Percentiles rank a stretch among this genome's conserved stretches.
Conservation (phyloP, 306 rosid species). For the Trifolium pratense region DNA sequence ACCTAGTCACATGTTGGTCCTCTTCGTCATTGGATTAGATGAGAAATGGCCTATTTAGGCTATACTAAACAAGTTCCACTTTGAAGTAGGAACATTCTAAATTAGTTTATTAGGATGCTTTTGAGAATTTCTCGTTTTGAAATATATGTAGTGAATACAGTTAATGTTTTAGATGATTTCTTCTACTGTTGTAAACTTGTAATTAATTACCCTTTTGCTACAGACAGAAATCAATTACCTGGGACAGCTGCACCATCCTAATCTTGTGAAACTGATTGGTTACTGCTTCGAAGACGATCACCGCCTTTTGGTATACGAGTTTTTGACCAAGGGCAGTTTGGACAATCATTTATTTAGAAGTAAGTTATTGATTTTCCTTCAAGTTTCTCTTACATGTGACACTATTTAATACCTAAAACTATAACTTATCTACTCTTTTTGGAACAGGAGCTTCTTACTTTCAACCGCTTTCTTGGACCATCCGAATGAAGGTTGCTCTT, state of each 20-base stretch:
- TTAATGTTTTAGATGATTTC: slow-evolving; percentile 20
- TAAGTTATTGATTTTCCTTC: slow-evolving; percentile 55
- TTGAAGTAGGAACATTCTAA: slow-evolving; percentile 9
- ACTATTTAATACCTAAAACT: slow-evolving; percentile 13
- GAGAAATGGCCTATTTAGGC: too few species aligned
- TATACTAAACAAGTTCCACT: too few species aligned
- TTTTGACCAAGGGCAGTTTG: slow-evolving; percentile 85
- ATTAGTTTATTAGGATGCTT: slow-evolving; percentile 14
- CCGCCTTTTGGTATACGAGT: slow-evolving; percentile 90
- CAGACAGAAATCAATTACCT: slow-evolving; percentile 92
- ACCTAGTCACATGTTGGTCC: too few species aligned
- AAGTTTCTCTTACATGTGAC: slow-evolving; percentile 19
- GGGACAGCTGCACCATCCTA: slow-evolving; percentile 90
- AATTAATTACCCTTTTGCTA: slow-evolving; percentile 43
- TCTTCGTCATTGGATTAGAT: too few species aligned
- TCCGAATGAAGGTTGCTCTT: slow-evolving; percentile 82
- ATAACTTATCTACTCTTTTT: slow-evolving; percentile 30
- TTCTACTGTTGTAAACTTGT: slow-evolving; percentile 24
- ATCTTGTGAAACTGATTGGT: slow-evolving; percentile 92
- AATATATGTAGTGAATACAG: slow-evolving; percentile 18
- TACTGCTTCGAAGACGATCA: slow-evolving; percentile 98
- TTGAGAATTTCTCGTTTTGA: slow-evolving; percentile 9
- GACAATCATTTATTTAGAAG: slow-evolving; percentile 94
- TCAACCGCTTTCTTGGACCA: slow-evolving; percentile 91
- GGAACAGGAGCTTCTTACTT: slow-evolving; percentile 78